Percentiles rank a stretch among this genome's conserved stretches.
Conservation (phyloP, 495 filamentous ascomycete species). For the Amorphotheca resinae region DNA sequence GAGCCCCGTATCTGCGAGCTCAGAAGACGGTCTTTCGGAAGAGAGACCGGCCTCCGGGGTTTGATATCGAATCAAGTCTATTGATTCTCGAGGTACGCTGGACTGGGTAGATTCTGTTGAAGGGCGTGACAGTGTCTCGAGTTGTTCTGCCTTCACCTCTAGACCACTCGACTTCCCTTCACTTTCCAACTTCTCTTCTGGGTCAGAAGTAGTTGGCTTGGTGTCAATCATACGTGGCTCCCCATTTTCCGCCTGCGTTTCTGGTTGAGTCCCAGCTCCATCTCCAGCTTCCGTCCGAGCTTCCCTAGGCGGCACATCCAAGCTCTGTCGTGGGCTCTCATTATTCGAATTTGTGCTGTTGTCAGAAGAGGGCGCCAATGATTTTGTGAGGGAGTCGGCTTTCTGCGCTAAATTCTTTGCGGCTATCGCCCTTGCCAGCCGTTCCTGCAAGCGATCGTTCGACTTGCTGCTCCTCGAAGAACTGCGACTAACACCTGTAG, state of each 20-base stretch:
- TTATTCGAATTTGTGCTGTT: conserved; percentile 10
- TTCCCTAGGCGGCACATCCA: conserved; percentile 7
- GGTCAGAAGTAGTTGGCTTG: not conserved
- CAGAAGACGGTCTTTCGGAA: not conserved
- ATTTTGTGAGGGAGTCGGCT: conserved; percentile 13
- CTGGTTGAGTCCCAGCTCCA: not conserved
- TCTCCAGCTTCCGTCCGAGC: conserved; percentile 2
- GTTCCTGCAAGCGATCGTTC: conserved; percentile 76
- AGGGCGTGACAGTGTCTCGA: conserved; percentile 4
- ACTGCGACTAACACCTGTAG: conserved; percentile 31
- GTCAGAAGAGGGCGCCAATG: conserved; percentile 14
- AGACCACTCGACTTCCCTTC: conserved; percentile 2
- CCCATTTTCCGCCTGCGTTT: not conserved
- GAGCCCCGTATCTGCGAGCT: not conserved
- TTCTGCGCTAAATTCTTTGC: conserved; percentile 28
- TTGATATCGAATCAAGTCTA: conserved; percentile 8
- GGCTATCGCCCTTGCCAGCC: conserved; percentile 53
- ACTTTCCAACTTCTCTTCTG: not conserved
- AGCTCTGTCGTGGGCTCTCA: conserved; percentile 18
- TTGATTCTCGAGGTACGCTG: conserved; percentile 15
- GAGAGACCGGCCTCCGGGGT: not conserved
- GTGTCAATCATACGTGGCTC: not conserved
- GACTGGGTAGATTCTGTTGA: conserved; percentile 14
- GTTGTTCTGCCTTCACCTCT: not conserved
- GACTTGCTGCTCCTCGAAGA: conserved; percentile 41